Evolutionary conservation across 2,329 filamentous ascomycete species (phyloP).

Genomic region (Nothophoma quercina): DNA sequence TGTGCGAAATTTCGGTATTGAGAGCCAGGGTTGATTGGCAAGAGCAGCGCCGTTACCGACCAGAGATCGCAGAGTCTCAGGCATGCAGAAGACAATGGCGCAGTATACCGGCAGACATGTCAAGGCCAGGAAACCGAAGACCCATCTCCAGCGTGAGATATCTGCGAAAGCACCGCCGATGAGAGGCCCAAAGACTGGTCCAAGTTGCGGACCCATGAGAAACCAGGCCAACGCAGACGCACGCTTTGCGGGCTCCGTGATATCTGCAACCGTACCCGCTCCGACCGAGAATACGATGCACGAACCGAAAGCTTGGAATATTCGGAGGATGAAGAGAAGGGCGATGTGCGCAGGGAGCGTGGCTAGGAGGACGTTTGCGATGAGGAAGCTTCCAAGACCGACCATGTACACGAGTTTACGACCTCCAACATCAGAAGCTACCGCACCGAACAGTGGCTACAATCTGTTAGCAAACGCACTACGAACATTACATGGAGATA

Average conservation of each 20-base stretch:
- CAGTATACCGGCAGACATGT: slow-evolving; percentile 37
- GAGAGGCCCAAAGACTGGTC: slow-evolving; percentile 55
- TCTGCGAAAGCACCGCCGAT: slow-evolving; percentile 53
- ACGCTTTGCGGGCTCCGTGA: slow-evolving; percentile 50
- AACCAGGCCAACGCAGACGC: slow-evolving; percentile 54
- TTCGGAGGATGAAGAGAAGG: slow-evolving; percentile 50
- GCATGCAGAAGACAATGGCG: slow-evolving; percentile 51
- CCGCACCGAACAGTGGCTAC: slow-evolving; percentile 53
- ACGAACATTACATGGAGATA: not conserved
- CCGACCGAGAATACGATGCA: slow-evolving; percentile 55
- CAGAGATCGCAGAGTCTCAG: slow-evolving; percentile 56
- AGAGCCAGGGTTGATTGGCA: slow-evolving; percentile 35
- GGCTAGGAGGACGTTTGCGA: slow-evolving; percentile 52
- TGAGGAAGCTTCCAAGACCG: slow-evolving; percentile 51
- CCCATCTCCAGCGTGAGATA: slow-evolving; percentile 53
- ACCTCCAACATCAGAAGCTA: slow-evolving; percentile 51
- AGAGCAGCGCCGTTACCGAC: slow-evolving; percentile 54
- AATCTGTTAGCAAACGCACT: slow-evolving; percentile 11
- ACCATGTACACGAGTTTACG: slow-evolving; percentile 53
- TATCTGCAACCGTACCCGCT: slow-evolving; percentile 55
- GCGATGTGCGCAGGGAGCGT: slow-evolving; percentile 50
- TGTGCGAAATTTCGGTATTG: slow-evolving; percentile 35
- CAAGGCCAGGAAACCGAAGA: slow-evolving; percentile 51
- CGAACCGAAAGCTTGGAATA: slow-evolving; percentile 54
- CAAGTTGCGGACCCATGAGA: slow-evolving; percentile 54